Evolutionary conservation across 2,329 filamentous ascomycete species (phyloP), one percentile per base, ranked within the genome.

Genomic region (Xylaria sp.): DNA sequence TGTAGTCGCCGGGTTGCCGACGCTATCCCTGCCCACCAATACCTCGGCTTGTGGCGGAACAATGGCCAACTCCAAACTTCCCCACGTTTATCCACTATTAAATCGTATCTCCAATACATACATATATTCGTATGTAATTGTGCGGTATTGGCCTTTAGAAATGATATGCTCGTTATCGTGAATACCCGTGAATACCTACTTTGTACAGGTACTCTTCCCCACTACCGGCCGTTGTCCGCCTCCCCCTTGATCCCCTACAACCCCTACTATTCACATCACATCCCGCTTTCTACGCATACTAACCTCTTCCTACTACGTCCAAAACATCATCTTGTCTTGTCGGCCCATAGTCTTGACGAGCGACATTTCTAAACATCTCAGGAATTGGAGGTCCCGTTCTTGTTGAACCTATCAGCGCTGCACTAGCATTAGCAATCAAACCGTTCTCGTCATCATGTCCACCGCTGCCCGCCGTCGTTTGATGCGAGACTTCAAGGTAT

Each of bases 401-500:
- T 23, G 25, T 50, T 25, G 12, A 35, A 23, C 47, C 29, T 48
- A 42, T 54, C 44, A 18, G 48, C 23, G 6, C 29, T 18, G 40
- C 12, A 42, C 58, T n/a, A 37, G 55, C 23, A 62, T 23, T 55
- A 18, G 18, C 60, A 54, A 35, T 53, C 27, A 27, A 23, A 10
- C 6, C 29, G 50, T 8, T 44, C 42, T 51, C 63, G 83, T 74
- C 75, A 75, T 71, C 57, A 94, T 93, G 95, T 98, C 95, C 77
- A 98, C 96, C 72, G 92, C 95, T 75, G 96, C 96, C 75, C 92
- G 96, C 80, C 93, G 96, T 80, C 93, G 96, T 80, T 86, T 99
- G 81, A 98, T 99, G 96, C 93, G 96, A 81, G 96, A 98, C 86
- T 98, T 98, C 89, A 98, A 98, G 92, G 94, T 97, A 75, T 66